Evolutionary conservation across 768 basidiomycete genomes (phyloP).

Genomic region (Suillus spraguei): DNA sequence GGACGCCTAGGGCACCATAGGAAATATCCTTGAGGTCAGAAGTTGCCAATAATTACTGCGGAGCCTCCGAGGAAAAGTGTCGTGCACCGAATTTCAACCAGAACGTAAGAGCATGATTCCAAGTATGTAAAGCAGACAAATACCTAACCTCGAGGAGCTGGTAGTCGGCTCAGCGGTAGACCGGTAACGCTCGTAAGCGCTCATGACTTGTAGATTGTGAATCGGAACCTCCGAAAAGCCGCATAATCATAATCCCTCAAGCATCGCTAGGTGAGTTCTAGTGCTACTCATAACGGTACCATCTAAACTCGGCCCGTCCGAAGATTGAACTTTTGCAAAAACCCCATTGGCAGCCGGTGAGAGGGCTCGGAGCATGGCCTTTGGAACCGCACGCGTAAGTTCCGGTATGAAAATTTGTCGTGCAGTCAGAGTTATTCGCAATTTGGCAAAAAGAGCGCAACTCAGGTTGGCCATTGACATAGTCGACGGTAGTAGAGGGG

Average conservation of each 20-base stretch:
- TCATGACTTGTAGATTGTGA: background rate
- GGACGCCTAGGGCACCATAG: background rate
- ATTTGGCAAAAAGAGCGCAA: conserved; percentile 5
- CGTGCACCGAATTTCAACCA: background rate
- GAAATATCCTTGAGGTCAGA: background rate
- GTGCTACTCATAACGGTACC: background rate
- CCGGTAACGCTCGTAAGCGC: background rate
- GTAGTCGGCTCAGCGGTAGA: background rate
- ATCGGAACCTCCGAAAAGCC: background rate
- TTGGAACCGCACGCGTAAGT: conserved; percentile 4
- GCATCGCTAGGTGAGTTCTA: background rate
- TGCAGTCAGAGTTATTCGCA: background rate
- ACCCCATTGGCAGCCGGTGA: background rate
- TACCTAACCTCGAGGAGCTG: background rate
- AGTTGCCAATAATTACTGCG: background rate
- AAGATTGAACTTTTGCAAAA: background rate
- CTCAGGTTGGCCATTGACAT: background rate
- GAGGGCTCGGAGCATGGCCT: background rate
- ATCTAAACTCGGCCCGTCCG: background rate
- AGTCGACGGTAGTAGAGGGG: background rate
- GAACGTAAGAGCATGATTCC: conserved; percentile 2
- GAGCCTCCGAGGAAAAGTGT: background rate
- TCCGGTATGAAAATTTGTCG: conserved; percentile 1
- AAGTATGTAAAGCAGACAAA: conserved; percentile 4
- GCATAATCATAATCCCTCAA: background rate